Conservation (phyloP, 768 basidiomycete species). For the Agaricus sinodeliciosus region DNA sequence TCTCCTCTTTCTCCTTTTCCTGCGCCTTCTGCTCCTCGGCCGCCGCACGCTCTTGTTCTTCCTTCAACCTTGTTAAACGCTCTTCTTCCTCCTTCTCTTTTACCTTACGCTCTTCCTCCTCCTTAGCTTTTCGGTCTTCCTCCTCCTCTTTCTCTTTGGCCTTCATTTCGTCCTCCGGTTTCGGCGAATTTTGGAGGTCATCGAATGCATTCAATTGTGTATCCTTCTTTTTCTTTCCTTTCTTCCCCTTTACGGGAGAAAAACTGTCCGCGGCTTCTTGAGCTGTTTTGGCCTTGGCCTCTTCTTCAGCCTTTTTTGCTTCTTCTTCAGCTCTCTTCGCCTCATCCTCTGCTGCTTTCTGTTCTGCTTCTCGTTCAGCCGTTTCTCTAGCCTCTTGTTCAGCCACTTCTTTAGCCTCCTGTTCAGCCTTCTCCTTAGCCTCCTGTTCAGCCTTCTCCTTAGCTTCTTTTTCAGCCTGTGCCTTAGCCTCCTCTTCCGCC, state of each 20-base stretch:
- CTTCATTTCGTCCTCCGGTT: constrained; percentile 9
- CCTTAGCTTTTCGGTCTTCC: constrained; percentile 11
- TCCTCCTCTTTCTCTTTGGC: constrained; percentile 5
- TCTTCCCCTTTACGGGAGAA: not conserved
- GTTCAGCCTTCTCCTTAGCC: constrained; percentile 1
- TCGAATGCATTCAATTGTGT: not conserved
- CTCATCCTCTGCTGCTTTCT: not conserved
- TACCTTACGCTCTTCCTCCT: constrained; percentile 9
- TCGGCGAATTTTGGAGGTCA: constrained; percentile 9
- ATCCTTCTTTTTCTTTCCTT: constrained; percentile 8
- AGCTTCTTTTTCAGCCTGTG: not conserved
- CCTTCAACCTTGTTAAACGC: not conserved
- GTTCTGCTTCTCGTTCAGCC: constrained; percentile 10
- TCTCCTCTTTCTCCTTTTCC: not conserved
- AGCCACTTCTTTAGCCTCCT: constrained; percentile 3
- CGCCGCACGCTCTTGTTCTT: constrained; percentile 5
- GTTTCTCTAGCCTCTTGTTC: not conserved
- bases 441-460: not conserved
- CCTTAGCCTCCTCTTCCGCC: not conserved
- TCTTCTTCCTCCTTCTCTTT: constrained; percentile 9
- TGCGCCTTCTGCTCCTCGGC: constrained; percentile 7
- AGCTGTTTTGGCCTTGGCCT: not conserved
- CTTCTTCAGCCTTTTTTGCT: not conserved
- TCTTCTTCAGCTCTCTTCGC: too few species aligned
- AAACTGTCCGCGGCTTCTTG: not conserved